Evolutionary conservation across 177 flowering plant genomes (phyloP).

Genomic region (Telopea speciosissima): DNA sequence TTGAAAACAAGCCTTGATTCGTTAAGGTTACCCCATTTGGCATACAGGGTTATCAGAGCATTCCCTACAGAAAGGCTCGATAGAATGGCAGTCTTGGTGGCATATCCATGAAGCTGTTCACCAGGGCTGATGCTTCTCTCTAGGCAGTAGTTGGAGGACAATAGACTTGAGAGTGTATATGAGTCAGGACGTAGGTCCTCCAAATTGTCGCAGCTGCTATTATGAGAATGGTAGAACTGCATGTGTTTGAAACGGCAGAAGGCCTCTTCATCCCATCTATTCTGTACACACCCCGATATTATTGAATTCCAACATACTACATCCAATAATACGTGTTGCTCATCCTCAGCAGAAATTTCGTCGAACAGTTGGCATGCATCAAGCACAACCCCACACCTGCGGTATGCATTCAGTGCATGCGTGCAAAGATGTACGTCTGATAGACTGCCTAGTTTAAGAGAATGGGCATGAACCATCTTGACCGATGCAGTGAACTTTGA

Average conservation of each 20-base stretch:
- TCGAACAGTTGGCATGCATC: constrained; percentile 19
- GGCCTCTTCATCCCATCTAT: constrained; percentile 15
- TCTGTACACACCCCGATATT: constrained; percentile 14
- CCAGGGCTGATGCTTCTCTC: constrained; percentile 3
- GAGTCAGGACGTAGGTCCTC: constrained; percentile 11
- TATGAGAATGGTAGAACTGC: constrained; percentile 2
- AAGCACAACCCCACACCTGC: constrained; percentile 8
- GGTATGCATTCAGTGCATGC: constrained; percentile 6
- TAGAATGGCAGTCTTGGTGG: constrained; percentile 14
- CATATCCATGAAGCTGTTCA: constrained; percentile 22
- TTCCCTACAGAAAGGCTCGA: constrained; percentile 14
- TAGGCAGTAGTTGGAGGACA: constrained; percentile 16
- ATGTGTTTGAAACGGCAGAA: constrained; percentile 17
- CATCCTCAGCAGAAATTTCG: constrained; percentile 4
- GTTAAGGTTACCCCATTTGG: constrained; percentile 6
- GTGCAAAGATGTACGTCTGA: constrained; percentile 12
- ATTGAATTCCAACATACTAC: constrained; percentile 18
- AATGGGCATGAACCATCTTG: constrained; percentile 8
- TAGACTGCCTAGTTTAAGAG: constrained; percentile 13
- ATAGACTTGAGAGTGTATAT: constrained; percentile 19
- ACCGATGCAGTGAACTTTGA: not conserved
- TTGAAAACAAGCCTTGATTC: constrained; percentile 16
- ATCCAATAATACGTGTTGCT: constrained; percentile 2
- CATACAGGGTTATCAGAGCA: constrained; percentile 20
- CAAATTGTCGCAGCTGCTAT: not conserved